These are phyloP conservation scores for Peronosclerospora sorghi DNA, from an alignment of 352 stramenopile genomes.

Conservation along the genomic window DNA sequence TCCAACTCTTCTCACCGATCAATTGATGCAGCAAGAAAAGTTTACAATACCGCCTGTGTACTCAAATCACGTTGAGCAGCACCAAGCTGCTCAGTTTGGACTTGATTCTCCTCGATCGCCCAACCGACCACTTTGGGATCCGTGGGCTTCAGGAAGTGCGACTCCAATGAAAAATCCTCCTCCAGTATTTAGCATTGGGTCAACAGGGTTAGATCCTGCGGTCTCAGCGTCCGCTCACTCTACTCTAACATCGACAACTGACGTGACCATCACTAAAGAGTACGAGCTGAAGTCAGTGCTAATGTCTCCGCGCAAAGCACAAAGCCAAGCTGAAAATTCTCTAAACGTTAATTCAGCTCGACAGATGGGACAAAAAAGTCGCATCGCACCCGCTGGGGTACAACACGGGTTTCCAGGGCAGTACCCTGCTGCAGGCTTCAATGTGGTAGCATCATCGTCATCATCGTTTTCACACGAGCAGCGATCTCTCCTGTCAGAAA, in stretches of 20 bases:
- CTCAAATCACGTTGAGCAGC: slow-evolving; percentile 2
- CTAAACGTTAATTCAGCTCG: slow-evolving; percentile 1
- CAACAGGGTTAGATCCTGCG: slow-evolving; percentile 16
- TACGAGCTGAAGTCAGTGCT: slow-evolving; percentile 32
- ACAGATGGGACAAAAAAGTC: too few species aligned
- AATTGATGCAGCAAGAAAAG: not conserved
- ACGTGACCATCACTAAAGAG: slow-evolving; percentile 4
- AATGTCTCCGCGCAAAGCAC: slow-evolving; percentile 15
- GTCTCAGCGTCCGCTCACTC: slow-evolving; percentile 8
- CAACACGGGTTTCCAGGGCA: slow-evolving; percentile 7
- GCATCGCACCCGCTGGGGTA: not conserved
- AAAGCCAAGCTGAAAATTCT: slow-evolving; percentile 3
- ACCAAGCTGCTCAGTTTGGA: slow-evolving; percentile 7
- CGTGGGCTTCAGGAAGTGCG: slow-evolving; percentile 27
- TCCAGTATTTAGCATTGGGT: slow-evolving; percentile 24
- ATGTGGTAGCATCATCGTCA: slow-evolving; percentile 11
- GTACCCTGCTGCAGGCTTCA: slow-evolving; percentile 10
- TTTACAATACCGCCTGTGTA: not conserved
- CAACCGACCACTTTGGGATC: slow-evolving; percentile 31
- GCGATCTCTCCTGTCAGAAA: slow-evolving; percentile 1
- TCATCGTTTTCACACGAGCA: slow-evolving; percentile 8
- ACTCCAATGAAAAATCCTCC: slow-evolving; percentile 27
- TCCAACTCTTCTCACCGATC: not conserved
- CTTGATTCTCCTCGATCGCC: slow-evolving; percentile 20
- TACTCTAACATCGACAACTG: slow-evolving; percentile 1